These are phyloP conservation scores for Sphaerosporella brunnea DNA, from an alignment of 495 filamentous ascomycete species.

Conservation along the genomic window DNA sequence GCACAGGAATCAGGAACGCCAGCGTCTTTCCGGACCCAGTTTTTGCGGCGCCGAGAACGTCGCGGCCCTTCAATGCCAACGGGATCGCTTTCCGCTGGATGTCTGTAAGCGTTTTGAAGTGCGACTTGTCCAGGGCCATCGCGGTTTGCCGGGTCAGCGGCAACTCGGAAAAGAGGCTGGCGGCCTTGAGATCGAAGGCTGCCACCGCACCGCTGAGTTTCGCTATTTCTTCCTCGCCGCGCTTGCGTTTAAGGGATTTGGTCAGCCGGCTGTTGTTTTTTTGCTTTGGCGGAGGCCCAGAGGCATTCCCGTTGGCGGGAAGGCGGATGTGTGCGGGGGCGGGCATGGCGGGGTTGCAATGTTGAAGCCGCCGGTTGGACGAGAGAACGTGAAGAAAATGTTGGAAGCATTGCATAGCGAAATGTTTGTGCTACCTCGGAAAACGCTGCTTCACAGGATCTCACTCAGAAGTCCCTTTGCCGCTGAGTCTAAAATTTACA, in stretches of 20 bases:
- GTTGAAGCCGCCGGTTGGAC: too few relatives aligned
- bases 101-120: conserved; percentile 80
- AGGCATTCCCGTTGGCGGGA: conserved; percentile 6
- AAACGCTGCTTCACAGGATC: too few relatives aligned
- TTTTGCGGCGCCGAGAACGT: conserved; percentile 90
- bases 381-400: too few relatives aligned
- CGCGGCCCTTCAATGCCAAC: conserved; percentile 64
- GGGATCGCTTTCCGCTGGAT: conserved; percentile 80
- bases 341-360: too few relatives aligned
- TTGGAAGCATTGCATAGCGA: too few relatives aligned
- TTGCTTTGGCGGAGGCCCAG: conserved; percentile 12
- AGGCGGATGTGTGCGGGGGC: neutral
- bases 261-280: conserved; percentile 20
- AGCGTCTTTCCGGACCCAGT: conserved; percentile 95
- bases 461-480: too few relatives aligned
- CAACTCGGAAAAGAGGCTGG: conserved; percentile 51
- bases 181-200: conserved; percentile 30
- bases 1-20: conserved; percentile 75
- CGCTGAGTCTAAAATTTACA: too few relatives aligned
- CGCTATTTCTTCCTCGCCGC: conserved; percentile 40
- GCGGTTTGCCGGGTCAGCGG: conserved; percentile 75
- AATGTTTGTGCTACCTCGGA: too few relatives aligned
- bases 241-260: conserved; percentile 45
- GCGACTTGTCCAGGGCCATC: conserved; percentile 61
- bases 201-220: conserved; percentile 35